These are phyloP conservation scores for Pichia nakasei DNA, from an alignment of 805 yeast species.

Conservation along the genomic window DNA sequence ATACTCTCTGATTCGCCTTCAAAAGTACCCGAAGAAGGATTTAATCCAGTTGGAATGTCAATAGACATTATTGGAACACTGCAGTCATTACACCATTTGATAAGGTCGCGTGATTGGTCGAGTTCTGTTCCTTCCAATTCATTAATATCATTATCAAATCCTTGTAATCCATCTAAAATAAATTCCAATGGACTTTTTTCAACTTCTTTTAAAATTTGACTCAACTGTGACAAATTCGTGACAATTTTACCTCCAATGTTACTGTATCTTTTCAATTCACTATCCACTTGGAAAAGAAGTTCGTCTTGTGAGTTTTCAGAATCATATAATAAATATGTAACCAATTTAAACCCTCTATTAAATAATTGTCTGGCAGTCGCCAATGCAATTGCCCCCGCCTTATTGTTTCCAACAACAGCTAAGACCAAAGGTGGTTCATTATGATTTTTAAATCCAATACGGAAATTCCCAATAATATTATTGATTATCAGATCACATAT, in stretches of 20 bases:
- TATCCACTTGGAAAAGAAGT: conserved; percentile 25
- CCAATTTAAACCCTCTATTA: conserved; percentile 63
- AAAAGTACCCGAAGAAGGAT: conserved; percentile 65
- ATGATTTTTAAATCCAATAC: conserved; percentile 59
- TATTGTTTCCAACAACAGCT: conserved; percentile 61
- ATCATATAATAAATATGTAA: conserved; percentile 38
- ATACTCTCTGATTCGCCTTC: conserved; percentile 17
- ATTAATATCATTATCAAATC: conserved; percentile 60
- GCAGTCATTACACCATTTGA: conserved; percentile 59
- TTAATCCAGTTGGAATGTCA: conserved; percentile 78
- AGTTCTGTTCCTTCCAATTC: conserved; percentile 45
- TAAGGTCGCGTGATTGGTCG: conserved; percentile 33
- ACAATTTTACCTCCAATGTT: conserved; percentile 64
- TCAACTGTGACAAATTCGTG: conserved; percentile 29
- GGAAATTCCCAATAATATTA: conserved; percentile 59
- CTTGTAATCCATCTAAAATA: conserved; percentile 77
- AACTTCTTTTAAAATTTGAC: conserved; percentile 32
- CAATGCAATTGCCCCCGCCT: conserved; percentile 66
- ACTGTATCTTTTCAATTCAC: conserved; percentile 48
- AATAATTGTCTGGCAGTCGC: conserved; percentile 73
- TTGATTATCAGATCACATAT: conserved; percentile 50
- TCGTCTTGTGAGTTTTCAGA: conserved; percentile 33
- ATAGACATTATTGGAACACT: conserved; percentile 48
- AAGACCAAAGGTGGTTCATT: conserved; percentile 75
- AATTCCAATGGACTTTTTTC: conserved; percentile 67